Conservation (phyloP, 164 flowering plant genomes). For the Liriodendron chinense region DNA sequence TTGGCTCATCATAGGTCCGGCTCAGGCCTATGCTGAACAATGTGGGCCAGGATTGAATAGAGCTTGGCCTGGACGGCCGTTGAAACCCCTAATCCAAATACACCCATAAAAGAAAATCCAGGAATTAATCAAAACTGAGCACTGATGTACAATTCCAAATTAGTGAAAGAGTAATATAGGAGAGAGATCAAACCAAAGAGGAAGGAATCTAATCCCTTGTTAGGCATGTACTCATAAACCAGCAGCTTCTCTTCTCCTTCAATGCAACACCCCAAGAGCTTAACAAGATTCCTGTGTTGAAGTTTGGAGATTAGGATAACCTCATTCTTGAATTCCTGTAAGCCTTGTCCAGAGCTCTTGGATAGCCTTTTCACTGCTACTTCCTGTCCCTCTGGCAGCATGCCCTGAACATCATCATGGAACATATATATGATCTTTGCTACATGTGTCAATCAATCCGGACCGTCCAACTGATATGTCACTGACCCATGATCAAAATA, state of each 20-base stretch:
- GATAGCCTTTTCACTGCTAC: slow-evolving; percentile 50
- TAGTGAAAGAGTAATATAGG: not conserved
- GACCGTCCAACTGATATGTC: not conserved
- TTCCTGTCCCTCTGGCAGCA: slow-evolving; percentile 26
- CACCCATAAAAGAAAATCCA: too few relatives aligned
- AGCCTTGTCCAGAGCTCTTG: slow-evolving; percentile 34
- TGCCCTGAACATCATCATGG: slow-evolving; percentile 21
- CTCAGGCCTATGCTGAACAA: too few relatives aligned
- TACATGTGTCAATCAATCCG: not conserved
- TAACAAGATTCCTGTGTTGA: slow-evolving; percentile 44
- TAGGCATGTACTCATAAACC: slow-evolving; percentile 39
- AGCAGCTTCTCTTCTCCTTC: slow-evolving; percentile 37
- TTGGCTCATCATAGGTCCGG: too few relatives aligned
- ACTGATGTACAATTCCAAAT: too few relatives aligned
- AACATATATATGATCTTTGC: not conserved
- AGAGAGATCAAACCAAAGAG: slow-evolving; percentile 25
- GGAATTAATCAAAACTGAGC: too few relatives aligned
- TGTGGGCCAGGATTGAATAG: too few relatives aligned
- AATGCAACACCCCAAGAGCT: slow-evolving; percentile 35
- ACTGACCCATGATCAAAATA: not conserved
- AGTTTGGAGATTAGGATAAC: slow-evolving; percentile 33
- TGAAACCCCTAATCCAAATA: too few relatives aligned
- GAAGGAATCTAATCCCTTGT: slow-evolving; percentile 29
- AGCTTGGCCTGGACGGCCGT: too few relatives aligned
- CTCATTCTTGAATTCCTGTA: slow-evolving; percentile 36